Percentiles rank a stretch among this genome's conserved stretches.
These are phyloP conservation scores for Amylocarpus encephaloides DNA, from an alignment of 2,329 filamentous ascomycete genomes.

Conservation along the genomic window DNA sequence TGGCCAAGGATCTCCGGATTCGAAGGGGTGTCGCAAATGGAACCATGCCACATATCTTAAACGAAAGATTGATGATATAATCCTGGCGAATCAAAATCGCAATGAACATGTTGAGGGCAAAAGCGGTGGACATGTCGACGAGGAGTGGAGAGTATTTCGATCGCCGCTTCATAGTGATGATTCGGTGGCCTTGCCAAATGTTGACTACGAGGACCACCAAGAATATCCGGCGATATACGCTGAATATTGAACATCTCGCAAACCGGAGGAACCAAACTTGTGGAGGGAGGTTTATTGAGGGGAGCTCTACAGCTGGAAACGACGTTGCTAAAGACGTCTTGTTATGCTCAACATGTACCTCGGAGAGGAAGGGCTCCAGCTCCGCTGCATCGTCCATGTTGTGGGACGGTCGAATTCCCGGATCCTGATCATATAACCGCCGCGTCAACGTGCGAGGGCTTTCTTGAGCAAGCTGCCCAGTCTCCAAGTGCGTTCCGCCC, in stretches of 20 bases:
- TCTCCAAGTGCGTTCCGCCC: no score
- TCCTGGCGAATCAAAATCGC: conserved; percentile 49
- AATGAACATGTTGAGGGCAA: conserved; percentile 39
- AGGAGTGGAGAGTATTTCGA: conserved; percentile 18
- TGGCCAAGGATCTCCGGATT: conserved; percentile 41
- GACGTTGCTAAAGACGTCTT: conserved; percentile 1
- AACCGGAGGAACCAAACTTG: conserved; percentile 14
- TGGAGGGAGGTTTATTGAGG: conserved; percentile 10
- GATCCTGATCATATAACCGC: no score
- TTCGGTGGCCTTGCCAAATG: conserved; percentile 34
- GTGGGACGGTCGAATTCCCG: neutral
- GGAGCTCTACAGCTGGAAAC: neutral
- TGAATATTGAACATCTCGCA: conserved; percentile 36
- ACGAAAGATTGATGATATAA: conserved; percentile 45
- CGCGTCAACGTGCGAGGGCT: no score
- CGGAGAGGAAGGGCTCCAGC: conserved; percentile 9
- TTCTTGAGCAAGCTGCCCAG: no score
- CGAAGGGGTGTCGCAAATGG: conserved; percentile 41
- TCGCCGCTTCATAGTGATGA: conserved; percentile 31
- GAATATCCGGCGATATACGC: conserved; percentile 52
- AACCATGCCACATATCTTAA: conserved; percentile 41
- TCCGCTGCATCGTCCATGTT: conserved; percentile 10
- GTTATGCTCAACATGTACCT: conserved; percentile 5
- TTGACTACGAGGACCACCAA: conserved; percentile 47
- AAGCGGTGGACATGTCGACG: conserved; percentile 21